A percentile compares a stretch with the other conserved stretches of the same genome.
These are phyloP conservation scores for Plantago major DNA, from an alignment of 257 asterid genomes.

Conservation along the genomic window DNA sequence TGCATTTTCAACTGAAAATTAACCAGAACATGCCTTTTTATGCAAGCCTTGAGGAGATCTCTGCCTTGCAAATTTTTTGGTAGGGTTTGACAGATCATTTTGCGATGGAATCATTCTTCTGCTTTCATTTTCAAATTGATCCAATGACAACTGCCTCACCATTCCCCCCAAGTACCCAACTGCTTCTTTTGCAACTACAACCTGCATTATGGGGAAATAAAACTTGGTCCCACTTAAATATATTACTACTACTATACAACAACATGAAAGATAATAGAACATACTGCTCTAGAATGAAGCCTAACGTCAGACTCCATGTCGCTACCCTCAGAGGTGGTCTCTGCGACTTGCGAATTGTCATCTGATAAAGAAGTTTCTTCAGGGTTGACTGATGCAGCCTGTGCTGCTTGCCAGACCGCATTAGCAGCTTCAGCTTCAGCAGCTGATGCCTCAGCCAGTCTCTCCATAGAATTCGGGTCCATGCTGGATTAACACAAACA, in stretches of 20 bases:
- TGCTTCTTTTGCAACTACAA: slow-evolving; percentile 94
- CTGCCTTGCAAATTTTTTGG: slow-evolving; percentile 74
- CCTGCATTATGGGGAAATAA: slow-evolving; percentile 47
- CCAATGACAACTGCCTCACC: slow-evolving; percentile 94
- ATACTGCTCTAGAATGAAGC: slow-evolving; percentile 96
- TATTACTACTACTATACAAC: slow-evolving; percentile 2
- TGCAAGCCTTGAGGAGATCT: slow-evolving; percentile 97
- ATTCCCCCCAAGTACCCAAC: slow-evolving; percentile 96
- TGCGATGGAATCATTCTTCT: slow-evolving; percentile 82
- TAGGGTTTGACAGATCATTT: slow-evolving; percentile 74
- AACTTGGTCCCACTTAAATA: slow-evolving; percentile 9
- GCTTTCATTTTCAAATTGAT: slow-evolving; percentile 98
- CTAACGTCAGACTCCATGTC: slow-evolving; percentile 83
- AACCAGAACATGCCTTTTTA: slow-evolving; percentile 67
- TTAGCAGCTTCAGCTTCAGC: slow-evolving; percentile 98
- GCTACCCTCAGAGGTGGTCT: slow-evolving; percentile 70
- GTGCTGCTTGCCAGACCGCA: slow-evolving; percentile 94
- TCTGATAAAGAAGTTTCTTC: slow-evolving; percentile 72
- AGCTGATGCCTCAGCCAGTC: slow-evolving; percentile 89
- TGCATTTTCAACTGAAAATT: neutral
- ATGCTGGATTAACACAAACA: slow-evolving; percentile 38
- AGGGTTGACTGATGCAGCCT: slow-evolving; percentile 63
- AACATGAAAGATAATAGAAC: slow-evolving; percentile 18
- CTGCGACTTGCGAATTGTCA: slow-evolving; percentile 69
- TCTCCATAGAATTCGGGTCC: slow-evolving; percentile 80